Percentiles rank a stretch among this genome's conserved stretches.
These are phyloP conservation scores for Mucor racemosus DNA, from an alignment of 371 early-diverging fungal genomes.

Conservation along the genomic window DNA sequence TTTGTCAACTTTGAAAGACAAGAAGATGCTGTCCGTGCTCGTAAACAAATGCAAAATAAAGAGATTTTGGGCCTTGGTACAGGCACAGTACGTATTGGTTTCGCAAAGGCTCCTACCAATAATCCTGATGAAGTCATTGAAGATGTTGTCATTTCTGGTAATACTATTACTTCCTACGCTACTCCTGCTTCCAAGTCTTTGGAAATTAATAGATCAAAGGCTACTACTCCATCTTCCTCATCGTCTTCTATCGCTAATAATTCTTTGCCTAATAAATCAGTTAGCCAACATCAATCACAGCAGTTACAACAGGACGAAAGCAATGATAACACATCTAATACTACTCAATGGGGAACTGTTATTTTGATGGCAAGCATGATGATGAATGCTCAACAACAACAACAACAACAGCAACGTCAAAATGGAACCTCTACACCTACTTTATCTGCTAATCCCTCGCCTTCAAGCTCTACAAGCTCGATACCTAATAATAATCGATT, in stretches of 20 bases:
- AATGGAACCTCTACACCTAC: slow-evolving; percentile 56
- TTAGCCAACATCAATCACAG: too few species aligned
- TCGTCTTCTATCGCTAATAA: too few species aligned
- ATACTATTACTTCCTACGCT: slow-evolving; percentile 12
- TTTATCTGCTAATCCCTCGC: neutral
- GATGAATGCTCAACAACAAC: slow-evolving; percentile 36
- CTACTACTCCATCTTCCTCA: too few species aligned
- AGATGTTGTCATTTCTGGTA: slow-evolving; percentile 6
- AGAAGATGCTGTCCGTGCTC: slow-evolving; percentile 89
- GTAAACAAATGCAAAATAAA: slow-evolving; percentile 83
- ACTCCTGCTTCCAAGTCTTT: slow-evolving; percentile 41
- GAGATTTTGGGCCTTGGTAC: slow-evolving; percentile 81
- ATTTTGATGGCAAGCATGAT: slow-evolving; percentile 52
- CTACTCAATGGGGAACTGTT: slow-evolving; percentile 50
- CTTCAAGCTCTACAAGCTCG: neutral
- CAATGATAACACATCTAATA: slow-evolving; percentile 40
- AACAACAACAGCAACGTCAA: slow-evolving; percentile 36
- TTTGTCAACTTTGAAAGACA: slow-evolving; percentile 90
- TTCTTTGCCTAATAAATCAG: neutral
- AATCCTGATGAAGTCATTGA: slow-evolving; percentile 23
- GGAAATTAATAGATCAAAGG: neutral
- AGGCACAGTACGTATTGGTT: slow-evolving; percentile 84
- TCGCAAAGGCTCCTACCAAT: slow-evolving; percentile 79
- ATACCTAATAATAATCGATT: slow-evolving; percentile 31
- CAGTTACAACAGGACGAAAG: neutral